These are phyloP conservation scores for Prunus salicina DNA, from an alignment of 306 rosid species.

Conservation along the genomic window DNA sequence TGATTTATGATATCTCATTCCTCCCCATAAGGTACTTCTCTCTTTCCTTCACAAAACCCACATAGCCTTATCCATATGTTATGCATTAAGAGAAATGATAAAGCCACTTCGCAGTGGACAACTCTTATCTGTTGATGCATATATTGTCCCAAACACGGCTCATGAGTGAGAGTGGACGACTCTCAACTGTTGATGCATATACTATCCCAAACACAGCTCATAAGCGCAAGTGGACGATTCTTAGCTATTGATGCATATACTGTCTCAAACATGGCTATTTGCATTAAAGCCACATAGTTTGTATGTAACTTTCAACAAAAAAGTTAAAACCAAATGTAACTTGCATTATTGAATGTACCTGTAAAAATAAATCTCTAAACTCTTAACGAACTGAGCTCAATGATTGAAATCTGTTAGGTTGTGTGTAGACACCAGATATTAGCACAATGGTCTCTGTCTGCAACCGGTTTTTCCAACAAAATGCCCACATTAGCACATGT, in stretches of 20 bases:
- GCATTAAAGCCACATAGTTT: background rate
- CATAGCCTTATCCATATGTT: background rate
- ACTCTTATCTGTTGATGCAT: too few species aligned
- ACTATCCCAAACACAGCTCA: too few species aligned
- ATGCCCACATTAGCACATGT: slow-evolving; percentile 32
- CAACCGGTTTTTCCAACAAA: slow-evolving; percentile 6
- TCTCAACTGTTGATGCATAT: too few species aligned
- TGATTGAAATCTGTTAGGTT: slow-evolving; percentile 16
- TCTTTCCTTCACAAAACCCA: background rate
- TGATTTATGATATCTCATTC: slow-evolving; percentile 22
- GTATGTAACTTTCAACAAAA: background rate
- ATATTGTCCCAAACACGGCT: too few species aligned
- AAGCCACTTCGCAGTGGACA: background rate
- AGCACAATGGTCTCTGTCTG: slow-evolving; percentile 14
- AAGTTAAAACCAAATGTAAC: background rate
- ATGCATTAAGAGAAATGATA: background rate
- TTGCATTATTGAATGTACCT: background rate
- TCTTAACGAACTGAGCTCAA: slow-evolving; percentile 1
- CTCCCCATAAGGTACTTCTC: background rate
- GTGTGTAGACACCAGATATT: slow-evolving; percentile 3
- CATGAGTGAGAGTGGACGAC: too few species aligned
- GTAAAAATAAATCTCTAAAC: background rate
- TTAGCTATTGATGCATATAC: too few species aligned
- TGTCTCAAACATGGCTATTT: too few species aligned
- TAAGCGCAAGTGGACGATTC: too few species aligned